Percentiles rank a stretch among this genome's conserved stretches.
Evolutionary conservation across 768 basidiomycete genomes (phyloP).

Genomic region (Tremella yokohamensis): DNA sequence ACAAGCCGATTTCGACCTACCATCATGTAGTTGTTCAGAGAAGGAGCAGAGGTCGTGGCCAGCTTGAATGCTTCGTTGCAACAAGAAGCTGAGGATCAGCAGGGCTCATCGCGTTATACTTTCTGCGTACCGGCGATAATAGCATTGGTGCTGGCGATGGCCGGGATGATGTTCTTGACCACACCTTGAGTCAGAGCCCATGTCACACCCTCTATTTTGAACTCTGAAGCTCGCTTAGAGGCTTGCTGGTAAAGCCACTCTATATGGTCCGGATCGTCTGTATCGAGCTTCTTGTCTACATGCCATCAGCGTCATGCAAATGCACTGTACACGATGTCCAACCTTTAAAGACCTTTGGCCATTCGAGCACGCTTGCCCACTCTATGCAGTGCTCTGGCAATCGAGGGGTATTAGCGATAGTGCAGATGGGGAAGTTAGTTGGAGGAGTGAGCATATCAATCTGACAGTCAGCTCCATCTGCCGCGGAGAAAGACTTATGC

Average conservation of each 20-base stretch:
- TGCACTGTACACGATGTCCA: slow-evolving; percentile 20
- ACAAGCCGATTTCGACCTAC: slow-evolving; percentile 22
- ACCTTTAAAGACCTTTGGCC: slow-evolving; percentile 93
- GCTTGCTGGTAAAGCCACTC: slow-evolving; percentile 85
- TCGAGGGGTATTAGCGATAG: slow-evolving; percentile 96
- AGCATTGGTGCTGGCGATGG: slow-evolving; percentile 97
- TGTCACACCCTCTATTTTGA: slow-evolving; percentile 96
- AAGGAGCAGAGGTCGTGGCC: slow-evolving; percentile 89
- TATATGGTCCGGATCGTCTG: slow-evolving; percentile 95
- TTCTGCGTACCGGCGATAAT: slow-evolving; percentile 79
- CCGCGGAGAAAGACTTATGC: slow-evolving; percentile 10
- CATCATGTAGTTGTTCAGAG: slow-evolving; percentile 88
- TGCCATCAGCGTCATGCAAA: slow-evolving; percentile 2
- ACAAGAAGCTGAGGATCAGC: slow-evolving; percentile 69
- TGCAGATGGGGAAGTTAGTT: slow-evolving; percentile 95
- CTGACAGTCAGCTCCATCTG: slow-evolving; percentile 20
- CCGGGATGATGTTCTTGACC: slow-evolving; percentile 98
- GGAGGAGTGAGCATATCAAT: slow-evolving; percentile 97
- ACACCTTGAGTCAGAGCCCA: slow-evolving; percentile 98
- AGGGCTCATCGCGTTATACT: not conserved
- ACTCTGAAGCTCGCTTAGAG: slow-evolving; percentile 76
- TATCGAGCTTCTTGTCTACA: slow-evolving; percentile 90
- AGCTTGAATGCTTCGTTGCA: slow-evolving; percentile 99
- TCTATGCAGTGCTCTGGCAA: slow-evolving; percentile 98
- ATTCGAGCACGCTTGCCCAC: slow-evolving; percentile 98